These are phyloP conservation scores for Dryas integrifolia DNA, from an alignment of 331 rosid species.

Conservation along the genomic window DNA sequence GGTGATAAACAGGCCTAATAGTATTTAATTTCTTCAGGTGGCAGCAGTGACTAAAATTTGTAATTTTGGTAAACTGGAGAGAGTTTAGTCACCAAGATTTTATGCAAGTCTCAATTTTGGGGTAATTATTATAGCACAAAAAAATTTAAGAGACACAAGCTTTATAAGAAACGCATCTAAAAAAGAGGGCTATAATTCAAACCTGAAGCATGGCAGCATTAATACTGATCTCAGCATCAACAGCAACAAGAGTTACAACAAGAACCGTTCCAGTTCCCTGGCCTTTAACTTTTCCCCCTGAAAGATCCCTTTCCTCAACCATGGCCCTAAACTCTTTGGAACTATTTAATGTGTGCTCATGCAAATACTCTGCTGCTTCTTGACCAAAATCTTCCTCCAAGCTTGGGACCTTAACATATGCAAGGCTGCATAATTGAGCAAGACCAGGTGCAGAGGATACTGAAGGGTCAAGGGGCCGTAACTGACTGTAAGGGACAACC, in stretches of 20 bases:
- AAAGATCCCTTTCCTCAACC: slow-evolving; percentile 82
- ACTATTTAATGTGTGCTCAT: slow-evolving; percentile 52
- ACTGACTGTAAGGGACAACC: slow-evolving; percentile 53
- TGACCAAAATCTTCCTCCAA: slow-evolving; percentile 81
- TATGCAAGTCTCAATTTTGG: no score
- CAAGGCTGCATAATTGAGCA: slow-evolving; percentile 83
- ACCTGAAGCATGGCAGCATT: slow-evolving; percentile 94
- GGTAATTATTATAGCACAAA: no score
- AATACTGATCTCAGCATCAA: slow-evolving; percentile 76
- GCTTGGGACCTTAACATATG: slow-evolving; percentile 67
- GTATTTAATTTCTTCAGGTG: no score
- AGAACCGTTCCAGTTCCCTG: slow-evolving; percentile 86
- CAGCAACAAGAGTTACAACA: slow-evolving; percentile 78
- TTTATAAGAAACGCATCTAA: background rate
- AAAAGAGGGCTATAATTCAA: slow-evolving; percentile 10
- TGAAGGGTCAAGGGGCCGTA: slow-evolving; percentile 70
- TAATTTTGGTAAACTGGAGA: no score
- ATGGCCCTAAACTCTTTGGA: slow-evolving; percentile 79
- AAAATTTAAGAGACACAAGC: background rate
- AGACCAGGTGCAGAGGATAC: slow-evolving; percentile 72
- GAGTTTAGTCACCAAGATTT: no score
- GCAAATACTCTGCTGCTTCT: slow-evolving; percentile 76
- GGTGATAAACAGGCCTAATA: no score
- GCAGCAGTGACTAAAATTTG: no score
- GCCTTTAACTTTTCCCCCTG: slow-evolving; percentile 89